These are phyloP conservation scores for Tylopilus cervinicoccineus DNA, from an alignment of 768 basidiomycete genomes.

Conservation along the genomic window DNA sequence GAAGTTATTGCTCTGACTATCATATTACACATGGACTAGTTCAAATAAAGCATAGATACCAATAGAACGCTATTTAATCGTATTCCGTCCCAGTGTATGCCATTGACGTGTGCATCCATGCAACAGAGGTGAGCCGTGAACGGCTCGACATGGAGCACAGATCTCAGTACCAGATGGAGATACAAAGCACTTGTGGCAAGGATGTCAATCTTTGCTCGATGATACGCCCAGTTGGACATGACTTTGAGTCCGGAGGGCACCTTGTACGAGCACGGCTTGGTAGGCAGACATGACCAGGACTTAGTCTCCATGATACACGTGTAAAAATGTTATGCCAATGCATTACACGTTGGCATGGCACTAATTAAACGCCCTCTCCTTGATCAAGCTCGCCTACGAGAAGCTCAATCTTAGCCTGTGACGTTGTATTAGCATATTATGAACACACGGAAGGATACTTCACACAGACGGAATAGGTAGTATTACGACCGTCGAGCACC, in stretches of 20 bases:
- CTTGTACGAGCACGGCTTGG: slow-evolving; percentile 60
- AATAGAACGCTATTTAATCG: background rate
- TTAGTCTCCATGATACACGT: background rate
- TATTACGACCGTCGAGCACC: slow-evolving; percentile 61
- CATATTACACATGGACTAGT: background rate
- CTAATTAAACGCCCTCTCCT: slow-evolving; percentile 45
- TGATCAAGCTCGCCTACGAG: slow-evolving; percentile 62
- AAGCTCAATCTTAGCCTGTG: slow-evolving; percentile 60
- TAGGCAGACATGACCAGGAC: background rate
- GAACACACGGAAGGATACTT: background rate
- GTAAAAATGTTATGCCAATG: background rate
- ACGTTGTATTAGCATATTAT: slow-evolving; percentile 5
- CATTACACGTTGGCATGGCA: slow-evolving; percentile 1
- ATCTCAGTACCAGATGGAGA: background rate
- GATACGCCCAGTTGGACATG: slow-evolving; percentile 69
- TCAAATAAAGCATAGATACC: background rate
- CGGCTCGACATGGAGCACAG: slow-evolving; percentile 1
- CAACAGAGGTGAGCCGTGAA: background rate
- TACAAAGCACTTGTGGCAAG: background rate
- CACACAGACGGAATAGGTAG: slow-evolving; percentile 58
- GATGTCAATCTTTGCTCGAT: slow-evolving; percentile 59
- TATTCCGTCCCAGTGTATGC: slow-evolving; percentile 10
- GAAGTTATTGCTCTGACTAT: slow-evolving; percentile 37
- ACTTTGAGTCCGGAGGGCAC: slow-evolving; percentile 64
- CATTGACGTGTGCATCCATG: background rate